Conservation (phyloP, 1,284 basidiomycete genomes). For the Moniliophthora roreri region DNA sequence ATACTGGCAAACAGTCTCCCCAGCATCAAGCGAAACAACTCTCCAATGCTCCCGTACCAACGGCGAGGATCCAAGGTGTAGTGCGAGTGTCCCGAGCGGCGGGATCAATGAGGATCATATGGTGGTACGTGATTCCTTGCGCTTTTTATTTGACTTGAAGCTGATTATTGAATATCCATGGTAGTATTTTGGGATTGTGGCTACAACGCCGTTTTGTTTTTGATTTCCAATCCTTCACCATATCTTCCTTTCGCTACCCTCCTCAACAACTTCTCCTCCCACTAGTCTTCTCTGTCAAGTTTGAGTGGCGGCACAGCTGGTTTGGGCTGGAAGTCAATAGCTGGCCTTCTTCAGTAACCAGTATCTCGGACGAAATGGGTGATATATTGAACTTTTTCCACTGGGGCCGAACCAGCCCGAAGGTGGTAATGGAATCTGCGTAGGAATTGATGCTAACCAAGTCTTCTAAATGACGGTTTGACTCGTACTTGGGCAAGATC, state of each 20-base stretch:
- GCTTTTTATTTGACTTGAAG: background rate
- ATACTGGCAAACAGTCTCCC: conserved; percentile 29
- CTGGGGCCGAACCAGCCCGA: too few species aligned
- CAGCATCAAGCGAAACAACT: conserved; percentile 20
- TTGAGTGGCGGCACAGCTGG: too few species aligned
- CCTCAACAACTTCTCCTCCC: background rate
- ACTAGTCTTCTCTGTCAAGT: too few species aligned
- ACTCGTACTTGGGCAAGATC: too few species aligned
- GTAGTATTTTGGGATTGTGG: conserved; percentile 33
- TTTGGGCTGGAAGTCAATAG: too few species aligned
- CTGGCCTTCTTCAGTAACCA: too few species aligned
- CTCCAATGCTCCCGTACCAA: conserved; percentile 4
- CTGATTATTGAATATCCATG: background rate
- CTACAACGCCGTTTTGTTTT: conserved; percentile 35
- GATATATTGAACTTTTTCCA: too few species aligned
- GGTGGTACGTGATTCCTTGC: conserved; percentile 17
- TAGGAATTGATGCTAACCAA: too few species aligned
- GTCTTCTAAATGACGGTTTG: too few species aligned
- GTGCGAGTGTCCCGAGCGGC: conserved; percentile 24
- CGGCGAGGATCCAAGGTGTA: conserved; percentile 30
- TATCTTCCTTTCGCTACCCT: background rate
- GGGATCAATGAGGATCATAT: conserved; percentile 27
- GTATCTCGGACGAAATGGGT: too few species aligned
- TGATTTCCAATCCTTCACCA: conserved; percentile 26
- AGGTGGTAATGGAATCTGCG: too few species aligned